Evolutionary conservation across 352 stramenopile species (phyloP).

Genomic region (Elongisporangium anandrum): DNA sequence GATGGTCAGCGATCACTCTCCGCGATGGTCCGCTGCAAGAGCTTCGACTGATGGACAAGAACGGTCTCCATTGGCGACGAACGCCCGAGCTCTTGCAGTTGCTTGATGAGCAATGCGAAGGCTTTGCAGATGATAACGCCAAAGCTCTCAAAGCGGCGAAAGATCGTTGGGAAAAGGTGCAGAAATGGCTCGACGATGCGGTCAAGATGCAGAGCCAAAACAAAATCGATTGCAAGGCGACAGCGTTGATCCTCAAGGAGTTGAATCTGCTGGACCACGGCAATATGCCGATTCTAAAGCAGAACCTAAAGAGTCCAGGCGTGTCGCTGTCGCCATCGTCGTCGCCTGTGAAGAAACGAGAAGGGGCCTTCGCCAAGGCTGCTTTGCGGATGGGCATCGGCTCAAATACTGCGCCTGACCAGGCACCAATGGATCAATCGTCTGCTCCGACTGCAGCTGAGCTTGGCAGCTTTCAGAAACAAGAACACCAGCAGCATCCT

Average conservation of each 20-base stretch:
- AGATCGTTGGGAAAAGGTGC: constrained; percentile 34
- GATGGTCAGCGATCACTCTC: constrained; percentile 52
- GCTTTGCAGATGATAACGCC: constrained; percentile 37
- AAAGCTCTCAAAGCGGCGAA: constrained; percentile 29
- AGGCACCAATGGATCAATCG: not conserved
- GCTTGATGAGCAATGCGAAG: constrained; percentile 49
- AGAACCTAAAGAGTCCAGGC: not conserved
- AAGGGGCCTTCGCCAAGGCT: not conserved
- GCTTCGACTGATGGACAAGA: constrained; percentile 43
- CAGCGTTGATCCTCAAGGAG: constrained; percentile 48
- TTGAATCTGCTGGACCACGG: constrained; percentile 31
- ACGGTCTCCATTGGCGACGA: constrained; percentile 42
- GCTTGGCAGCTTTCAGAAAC: not conserved
- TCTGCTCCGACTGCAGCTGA: not conserved
- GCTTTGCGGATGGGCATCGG: not conserved
- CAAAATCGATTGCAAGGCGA: constrained; percentile 40
- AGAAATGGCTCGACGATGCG: constrained; percentile 42
- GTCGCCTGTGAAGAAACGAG: not conserved
- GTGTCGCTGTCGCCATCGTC: not conserved
- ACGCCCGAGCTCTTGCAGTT: constrained; percentile 48
- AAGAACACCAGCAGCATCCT: constrained; percentile 22
- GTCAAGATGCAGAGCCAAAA: constrained; percentile 38
- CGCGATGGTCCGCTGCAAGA: constrained; percentile 37
- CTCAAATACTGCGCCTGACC: not conserved
- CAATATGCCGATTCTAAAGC: not conserved